Evolutionary conservation across 495 filamentous ascomycete genomes (phyloP), one percentile per base, ranked within the genome.

Genomic region (Choiromyces venosus): DNA sequence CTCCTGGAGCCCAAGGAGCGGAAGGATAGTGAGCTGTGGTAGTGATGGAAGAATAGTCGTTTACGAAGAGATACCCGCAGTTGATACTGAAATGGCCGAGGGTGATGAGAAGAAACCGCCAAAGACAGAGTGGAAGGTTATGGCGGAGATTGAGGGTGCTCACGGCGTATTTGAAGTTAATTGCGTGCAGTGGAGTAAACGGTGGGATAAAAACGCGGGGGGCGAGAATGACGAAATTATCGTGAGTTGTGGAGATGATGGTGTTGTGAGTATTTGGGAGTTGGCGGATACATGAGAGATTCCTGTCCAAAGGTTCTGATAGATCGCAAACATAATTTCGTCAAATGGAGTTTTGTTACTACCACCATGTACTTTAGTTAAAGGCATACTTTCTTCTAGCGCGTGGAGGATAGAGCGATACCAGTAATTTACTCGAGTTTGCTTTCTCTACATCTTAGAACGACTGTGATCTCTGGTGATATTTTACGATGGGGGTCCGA

Each of bases 91-190:
- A 10, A 12, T 73, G 14, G 83, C 84, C 79, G 84, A 84, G 25
- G 83, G 83, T 21, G 76, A 74, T 14, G 80, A 83, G 37, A 10
- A 52, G 71, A 68, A 42, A 68, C 72, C 72, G 19, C 61, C 46
- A 56, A 73, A 82, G 29, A 89, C 86, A 8, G 86, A 87, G 68
- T 97, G 95, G 94, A 83, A 84, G 19, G 81, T 93, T 37, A 73
- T 93, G 44, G 89, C 88, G 0, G 87, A 88, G 40, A 73, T 91
- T 1, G 85, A 89, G 40, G 88, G 87, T 14, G 92, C 91, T 7
- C 95, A 99, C 82, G 93, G 91, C 0, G 91, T 95, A 7, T 97
- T 93, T 81, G 95, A 99, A 82, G 85, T 98, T 76, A 99, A 99
- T 74, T 91, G 96, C 81, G 88, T 93, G 39, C 87, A 87, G 10